A percentile compares a stretch with the other conserved stretches of the same genome.
These are phyloP conservation scores for Alternaria conjuncta DNA, from an alignment of 2,329 filamentous ascomycete species.

Conservation along the genomic window DNA sequence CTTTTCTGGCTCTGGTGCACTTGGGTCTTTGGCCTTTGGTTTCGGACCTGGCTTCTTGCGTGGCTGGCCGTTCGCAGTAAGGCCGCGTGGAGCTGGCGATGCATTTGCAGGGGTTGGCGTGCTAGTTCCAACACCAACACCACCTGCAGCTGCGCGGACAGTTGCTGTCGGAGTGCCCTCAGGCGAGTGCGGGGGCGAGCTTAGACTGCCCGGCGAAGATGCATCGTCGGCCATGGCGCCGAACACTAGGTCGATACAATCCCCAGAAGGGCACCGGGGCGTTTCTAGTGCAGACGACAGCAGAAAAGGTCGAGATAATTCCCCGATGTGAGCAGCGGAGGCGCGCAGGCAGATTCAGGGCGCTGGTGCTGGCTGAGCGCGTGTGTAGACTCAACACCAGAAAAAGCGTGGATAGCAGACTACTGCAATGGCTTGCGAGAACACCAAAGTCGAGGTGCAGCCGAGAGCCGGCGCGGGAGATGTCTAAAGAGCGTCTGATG, in stretches of 20 bases:
- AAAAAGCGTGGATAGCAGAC: conserved; percentile 30
- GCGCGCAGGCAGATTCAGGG: background rate
- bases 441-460: conserved; percentile 43
- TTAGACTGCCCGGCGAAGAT: conserved; percentile 46
- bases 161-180: conserved; percentile 43
- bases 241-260: conserved; percentile 17
- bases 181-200: conserved; percentile 49
- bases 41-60: conserved; percentile 55
- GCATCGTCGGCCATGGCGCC: conserved; percentile 44
- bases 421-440: conserved; percentile 37
- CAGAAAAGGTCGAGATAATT: background rate
- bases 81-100: conserved; percentile 37
- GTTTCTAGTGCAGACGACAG: background rate
- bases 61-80: conserved; percentile 45
- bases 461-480: conserved; percentile 21
- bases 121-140: conserved; percentile 41
- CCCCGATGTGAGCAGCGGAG: background rate
- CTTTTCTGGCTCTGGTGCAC: conserved; percentile 48
- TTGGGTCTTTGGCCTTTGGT: conserved; percentile 46
- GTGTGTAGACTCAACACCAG: conserved; percentile 44
- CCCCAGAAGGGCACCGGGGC: background rate
- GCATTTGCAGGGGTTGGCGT: conserved; percentile 40
- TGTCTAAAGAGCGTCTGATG: conserved; percentile 26
- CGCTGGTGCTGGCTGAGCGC: conserved; percentile 20
- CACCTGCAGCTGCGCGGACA: conserved; percentile 35